Evolutionary conservation across 176 grass and related monocot genomes (phyloP), one percentile per base, ranked within the genome.

Genomic region (Oryza officinalis): DNA sequence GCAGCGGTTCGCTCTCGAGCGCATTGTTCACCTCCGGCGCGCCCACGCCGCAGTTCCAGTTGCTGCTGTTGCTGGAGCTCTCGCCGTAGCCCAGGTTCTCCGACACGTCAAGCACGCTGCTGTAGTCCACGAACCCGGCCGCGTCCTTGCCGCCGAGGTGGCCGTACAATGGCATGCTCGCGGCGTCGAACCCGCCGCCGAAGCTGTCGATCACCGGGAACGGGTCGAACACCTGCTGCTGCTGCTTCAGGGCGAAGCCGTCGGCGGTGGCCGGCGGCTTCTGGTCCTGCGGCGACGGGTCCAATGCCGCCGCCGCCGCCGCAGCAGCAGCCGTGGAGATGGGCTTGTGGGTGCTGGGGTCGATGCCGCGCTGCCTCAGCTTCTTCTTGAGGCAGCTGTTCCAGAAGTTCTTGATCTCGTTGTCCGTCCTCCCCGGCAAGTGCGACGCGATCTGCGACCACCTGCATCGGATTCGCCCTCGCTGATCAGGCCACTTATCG

Each of bases 401-500:
- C 94, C 94, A 97, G 80, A 91, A 97, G 84, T 97, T 97, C 73
- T 97, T 97, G 78, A 97, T 97, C 81, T 97, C 94, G 77, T 97
- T 97, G 69, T 97, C 94, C 47, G 94, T 97, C 81, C 94, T 88
- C 14, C 94, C 94, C 1, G 94, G 94, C 87, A 97, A 72, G 28
- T 94, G 89, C 18, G 94, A 87, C 32, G 94, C 94, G 67, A 97
- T 97, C 82, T 97, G 94, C 8, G 94, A 97, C 94, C 94, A 97
- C 81, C 94, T 96, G 88, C 63, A 43, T 25, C 26, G 17, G 20
- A 52, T 40, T 57, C 28, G 63, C 57, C 57, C 44, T 65, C 68
- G 18, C 44, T 73, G n/a, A 57, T 81, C 45, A 79, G 52, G 63
- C 13, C 67, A 44, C 79, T 22, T 44, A 30, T 8, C 17, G 15